phyloP scores from a whole-genome alignment of 2,329 filamentous ascomycete genomes.

The Dothideomycetidae sp. region DNA sequence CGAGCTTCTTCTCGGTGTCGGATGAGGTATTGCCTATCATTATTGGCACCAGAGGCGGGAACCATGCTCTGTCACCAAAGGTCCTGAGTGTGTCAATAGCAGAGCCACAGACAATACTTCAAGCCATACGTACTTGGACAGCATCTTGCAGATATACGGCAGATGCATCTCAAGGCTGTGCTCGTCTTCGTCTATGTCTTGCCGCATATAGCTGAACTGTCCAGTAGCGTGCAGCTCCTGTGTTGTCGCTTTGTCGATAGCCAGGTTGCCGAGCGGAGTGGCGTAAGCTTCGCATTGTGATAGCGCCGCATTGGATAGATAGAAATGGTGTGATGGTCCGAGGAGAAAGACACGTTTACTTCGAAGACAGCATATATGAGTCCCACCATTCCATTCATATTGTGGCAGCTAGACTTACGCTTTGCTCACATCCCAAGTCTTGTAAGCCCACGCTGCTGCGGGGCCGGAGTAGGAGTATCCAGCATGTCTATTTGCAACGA shows the following conservation, averaged over 20 bases:
- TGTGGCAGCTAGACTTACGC: conserved; percentile 33
- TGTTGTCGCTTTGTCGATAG: conserved; percentile 46
- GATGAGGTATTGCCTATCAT: conserved; percentile 64
- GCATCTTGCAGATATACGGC: conserved; percentile 76
- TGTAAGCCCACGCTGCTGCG: conserved; percentile 91
- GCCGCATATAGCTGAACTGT: conserved; percentile 52
- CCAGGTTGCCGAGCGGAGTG: conserved; percentile 60
- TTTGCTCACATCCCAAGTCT: conserved; percentile 64
- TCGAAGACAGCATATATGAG: conserved; percentile 4
- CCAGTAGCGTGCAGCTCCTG: conserved; percentile 37
- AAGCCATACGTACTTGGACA: conserved; percentile 32
- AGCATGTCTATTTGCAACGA: conserved; percentile 53
- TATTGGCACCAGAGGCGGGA: conserved; percentile 69
- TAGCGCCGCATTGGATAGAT: conserved; percentile 62
- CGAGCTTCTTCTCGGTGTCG: conserved; percentile 52
- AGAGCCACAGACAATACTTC: neutral
- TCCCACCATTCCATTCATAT: neutral
- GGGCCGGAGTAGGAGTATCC: conserved; percentile 86
- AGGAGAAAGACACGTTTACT: conserved; percentile 83
- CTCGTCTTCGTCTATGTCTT: conserved; percentile 58
- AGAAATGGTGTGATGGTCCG: conserved; percentile 81
- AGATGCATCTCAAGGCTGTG: conserved; percentile 96
- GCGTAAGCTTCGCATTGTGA: conserved; percentile 56
- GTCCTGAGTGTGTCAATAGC: conserved; percentile 15
- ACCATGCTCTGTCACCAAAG: conserved; percentile 33